Base-by-base conservation (phyloP, 2,329 filamentous ascomycete species). In the Alternaria postmessia region DNA sequence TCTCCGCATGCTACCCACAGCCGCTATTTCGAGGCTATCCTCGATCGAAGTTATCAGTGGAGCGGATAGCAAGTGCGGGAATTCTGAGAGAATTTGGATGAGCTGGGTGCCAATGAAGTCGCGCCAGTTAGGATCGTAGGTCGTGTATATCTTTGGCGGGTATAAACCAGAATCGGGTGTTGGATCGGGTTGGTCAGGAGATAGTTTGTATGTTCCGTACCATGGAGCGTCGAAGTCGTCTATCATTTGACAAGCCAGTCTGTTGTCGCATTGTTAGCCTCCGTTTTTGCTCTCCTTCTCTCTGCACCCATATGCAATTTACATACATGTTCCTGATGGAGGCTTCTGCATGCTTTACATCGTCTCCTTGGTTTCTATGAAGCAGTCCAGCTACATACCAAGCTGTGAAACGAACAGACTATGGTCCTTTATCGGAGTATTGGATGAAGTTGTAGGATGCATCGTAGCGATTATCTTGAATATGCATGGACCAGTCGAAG, bases 341-440 rank as follows among this genome's bases (percentile, higher is more conserved):
- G 1, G 72, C 71, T 46, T 75, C 77, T 6, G 77, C 78, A 6
- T 78, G 75, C n/a, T 70, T 63, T 0, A 78, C 66, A 57, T 80
- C 78, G 42, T 74, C 56, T 14, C 76, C 76, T 49, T 77, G 48
- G 39, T 77, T 76, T 4, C 79, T 75, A 41, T 78, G 65, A 28
- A 81, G 55, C 16, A 82, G 59, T 1, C 80, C 80, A 0, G 78
- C 69, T 3, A 78, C 66, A 48, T 82, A 81, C 80, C 80, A 81
- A 0, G 79, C 78, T 1, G 80, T 82, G 49, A 83, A 83, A 9
- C 81, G 74, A 34, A 77, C 70, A 4, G 76, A 80, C 78, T 80
- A 82, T 20, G 77, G 77, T 0, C 81, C 81, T 3, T 78, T 80
- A 47, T 82, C 78, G 11, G 73, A 72, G 51, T 82, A 83, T 61